Evolutionary conservation across 768 basidiomycete species (phyloP).

Genomic region (Cystofilobasidium bisporidii): DNA sequence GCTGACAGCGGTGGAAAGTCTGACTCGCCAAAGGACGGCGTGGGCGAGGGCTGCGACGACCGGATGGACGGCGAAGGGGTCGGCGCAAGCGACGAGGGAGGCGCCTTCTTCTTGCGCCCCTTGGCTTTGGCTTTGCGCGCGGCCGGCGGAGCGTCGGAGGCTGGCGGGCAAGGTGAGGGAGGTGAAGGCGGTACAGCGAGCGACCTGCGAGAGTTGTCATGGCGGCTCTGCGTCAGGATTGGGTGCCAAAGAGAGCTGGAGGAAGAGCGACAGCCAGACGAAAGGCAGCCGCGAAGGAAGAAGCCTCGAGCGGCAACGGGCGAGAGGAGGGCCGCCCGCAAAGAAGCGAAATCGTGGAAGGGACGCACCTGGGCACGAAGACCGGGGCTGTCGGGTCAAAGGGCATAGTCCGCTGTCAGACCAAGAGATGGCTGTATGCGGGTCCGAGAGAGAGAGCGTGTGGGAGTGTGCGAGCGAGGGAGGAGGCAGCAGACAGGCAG

Average conservation of each 20-base stretch:
- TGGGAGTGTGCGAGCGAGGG: too few relatives aligned
- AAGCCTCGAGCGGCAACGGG: not conserved
- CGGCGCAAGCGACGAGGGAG: not conserved
- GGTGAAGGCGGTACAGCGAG: not conserved
- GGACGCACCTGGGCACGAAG: constrained; percentile 1
- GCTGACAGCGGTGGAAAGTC: not conserved
- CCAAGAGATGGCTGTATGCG: too few relatives aligned
- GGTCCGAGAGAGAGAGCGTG: too few relatives aligned
- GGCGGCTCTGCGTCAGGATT: too few relatives aligned
- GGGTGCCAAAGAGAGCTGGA: not conserved
- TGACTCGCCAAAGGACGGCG: not conserved
- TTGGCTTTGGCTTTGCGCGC: not conserved
- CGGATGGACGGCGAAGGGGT: not conserved
- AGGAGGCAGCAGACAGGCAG: too few relatives aligned
- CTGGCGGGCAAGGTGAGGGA: not conserved
- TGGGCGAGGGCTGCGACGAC: not conserved
- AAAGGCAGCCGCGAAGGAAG: not conserved
- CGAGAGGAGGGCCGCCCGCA: not conserved
- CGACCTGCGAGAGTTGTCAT: not conserved
- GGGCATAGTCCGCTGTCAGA: too few relatives aligned
- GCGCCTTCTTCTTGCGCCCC: not conserved
- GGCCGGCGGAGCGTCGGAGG: not conserved
- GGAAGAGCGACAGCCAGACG: not conserved
- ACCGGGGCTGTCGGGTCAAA: not conserved
- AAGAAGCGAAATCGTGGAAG: not conserved